Percentiles rank a stretch among this genome's conserved stretches.
phyloP scores from a whole-genome alignment of 208 protist genomes.

The Leptomonas pyrrhocoris region DNA sequence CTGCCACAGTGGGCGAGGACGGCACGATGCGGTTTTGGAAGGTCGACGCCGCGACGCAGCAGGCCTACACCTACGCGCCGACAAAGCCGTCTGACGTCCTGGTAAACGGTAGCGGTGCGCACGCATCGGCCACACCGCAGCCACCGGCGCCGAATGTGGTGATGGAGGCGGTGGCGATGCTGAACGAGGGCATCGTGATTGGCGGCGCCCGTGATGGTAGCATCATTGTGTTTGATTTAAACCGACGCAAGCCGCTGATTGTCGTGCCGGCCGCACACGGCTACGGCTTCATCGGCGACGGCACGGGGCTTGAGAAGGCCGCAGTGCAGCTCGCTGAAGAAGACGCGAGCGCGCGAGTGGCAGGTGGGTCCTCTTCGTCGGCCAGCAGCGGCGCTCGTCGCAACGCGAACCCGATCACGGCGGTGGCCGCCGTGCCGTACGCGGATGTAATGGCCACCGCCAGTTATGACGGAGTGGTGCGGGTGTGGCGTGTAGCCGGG shows the following conservation, averaged over 20 bases:
- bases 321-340: conserved; percentile 38
- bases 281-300: conserved; percentile 78
- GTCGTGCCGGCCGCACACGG: conserved; percentile 77
- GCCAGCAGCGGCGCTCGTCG: neutral
- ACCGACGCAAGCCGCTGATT: conserved; percentile 69
- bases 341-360: conserved; percentile 9
- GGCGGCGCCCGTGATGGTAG: conserved; percentile 72
- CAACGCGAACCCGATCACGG: conserved; percentile 84
- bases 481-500: conserved; percentile 68
- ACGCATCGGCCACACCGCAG: neutral
- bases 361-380: conserved; percentile 11
- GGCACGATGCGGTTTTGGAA: conserved; percentile 91
- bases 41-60: conserved; percentile 85
- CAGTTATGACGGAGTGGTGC: conserved; percentile 89
- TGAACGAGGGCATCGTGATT: conserved; percentile 79
- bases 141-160: conserved; percentile 33
- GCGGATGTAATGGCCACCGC: conserved; percentile 79
- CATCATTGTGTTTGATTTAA: conserved; percentile 88
- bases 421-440: conserved; percentile 84
- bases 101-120: neutral
- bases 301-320: conserved; percentile 85
- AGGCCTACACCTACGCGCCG: conserved; percentile 58
- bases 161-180: conserved; percentile 81
- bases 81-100: conserved; percentile 4
- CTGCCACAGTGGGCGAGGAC: conserved; percentile 83